Conservation (phyloP, 1,284 basidiomycete genomes). For the Sanghuangporus weigelae region DNA sequence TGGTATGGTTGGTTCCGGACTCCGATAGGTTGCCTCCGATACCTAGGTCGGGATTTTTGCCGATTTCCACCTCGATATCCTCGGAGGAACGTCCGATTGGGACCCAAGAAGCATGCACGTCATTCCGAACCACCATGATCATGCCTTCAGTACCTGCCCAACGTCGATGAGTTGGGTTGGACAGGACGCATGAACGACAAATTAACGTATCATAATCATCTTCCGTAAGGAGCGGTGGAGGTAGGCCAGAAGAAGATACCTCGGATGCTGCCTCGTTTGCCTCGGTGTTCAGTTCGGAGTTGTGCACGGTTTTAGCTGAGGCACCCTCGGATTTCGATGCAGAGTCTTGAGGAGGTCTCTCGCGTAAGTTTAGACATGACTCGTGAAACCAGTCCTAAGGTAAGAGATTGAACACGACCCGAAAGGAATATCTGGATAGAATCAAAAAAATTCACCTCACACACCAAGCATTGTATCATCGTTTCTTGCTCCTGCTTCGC, state of each 20-base stretch:
- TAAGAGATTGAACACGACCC: not conserved
- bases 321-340: slow-evolving; percentile 31
- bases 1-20: not conserved
- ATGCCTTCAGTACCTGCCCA: slow-evolving; percentile 62
- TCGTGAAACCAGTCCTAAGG: slow-evolving; percentile 81
- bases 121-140: slow-evolving; percentile 56
- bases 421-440: slow-evolving; percentile 6
- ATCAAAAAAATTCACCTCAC: slow-evolving; percentile 53
- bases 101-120: slow-evolving; percentile 42
- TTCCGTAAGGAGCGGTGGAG: slow-evolving; percentile 58
- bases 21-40: not conserved
- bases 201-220: slow-evolving; percentile 67
- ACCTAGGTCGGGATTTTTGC: slow-evolving; percentile 8
- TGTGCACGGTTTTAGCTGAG: slow-evolving; percentile 6
- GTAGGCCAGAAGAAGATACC: slow-evolving; percentile 55
- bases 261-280: slow-evolving; percentile 43
- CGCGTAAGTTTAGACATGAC: slow-evolving; percentile 73
- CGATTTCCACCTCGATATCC: slow-evolving; percentile 20
- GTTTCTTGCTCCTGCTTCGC: slow-evolving; percentile 66
- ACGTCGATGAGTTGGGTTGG: slow-evolving; percentile 45
- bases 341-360: slow-evolving; percentile 48
- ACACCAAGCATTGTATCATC: slow-evolving; percentile 79
- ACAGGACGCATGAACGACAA: slow-evolving; percentile 57
- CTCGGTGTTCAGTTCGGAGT: slow-evolving; percentile 18
- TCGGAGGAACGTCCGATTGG: slow-evolving; percentile 31